Percentiles rank a stretch among this genome's conserved stretches.
Conservation (phyloP, 257 asterid genomes). For the Solanum megistacrolobum region DNA sequence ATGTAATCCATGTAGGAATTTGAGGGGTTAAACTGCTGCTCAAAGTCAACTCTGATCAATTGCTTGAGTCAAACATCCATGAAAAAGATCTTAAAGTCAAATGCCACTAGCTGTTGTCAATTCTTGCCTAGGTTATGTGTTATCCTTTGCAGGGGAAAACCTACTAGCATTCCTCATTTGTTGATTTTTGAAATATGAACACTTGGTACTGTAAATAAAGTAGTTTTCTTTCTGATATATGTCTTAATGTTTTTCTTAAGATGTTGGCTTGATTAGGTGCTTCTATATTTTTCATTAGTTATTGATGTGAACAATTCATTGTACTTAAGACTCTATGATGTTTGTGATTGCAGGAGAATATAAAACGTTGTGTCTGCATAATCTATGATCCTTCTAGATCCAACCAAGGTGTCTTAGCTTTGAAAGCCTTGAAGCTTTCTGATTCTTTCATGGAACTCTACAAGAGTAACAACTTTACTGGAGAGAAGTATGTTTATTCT, state of each 20-base stretch:
- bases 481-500: constrained; percentile 66
- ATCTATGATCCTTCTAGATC: constrained; percentile 97
- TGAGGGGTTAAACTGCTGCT: neutral
- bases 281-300: neutral
- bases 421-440: constrained; percentile 95
- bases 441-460: constrained; percentile 97
- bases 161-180: neutral
- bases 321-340: neutral
- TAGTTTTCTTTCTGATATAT: neutral
- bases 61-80: neutral
- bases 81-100: neutral
- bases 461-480: constrained; percentile 74
- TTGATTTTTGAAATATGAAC: neutral
- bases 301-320: neutral
- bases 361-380: constrained; percentile 87
- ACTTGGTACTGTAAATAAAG: neutral
- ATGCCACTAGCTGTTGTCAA: neutral
- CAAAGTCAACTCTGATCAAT: neutral
- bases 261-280: neutral
- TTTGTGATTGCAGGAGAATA: constrained; percentile 66
- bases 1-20: neutral
- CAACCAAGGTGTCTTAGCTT: constrained; percentile 89
- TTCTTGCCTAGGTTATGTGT: neutral
- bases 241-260: neutral
- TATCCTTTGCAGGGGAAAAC: neutral